Evolutionary conservation across 2,329 filamentous ascomycete species (phyloP).

Genomic region (Sporothrix variecibatus): DNA sequence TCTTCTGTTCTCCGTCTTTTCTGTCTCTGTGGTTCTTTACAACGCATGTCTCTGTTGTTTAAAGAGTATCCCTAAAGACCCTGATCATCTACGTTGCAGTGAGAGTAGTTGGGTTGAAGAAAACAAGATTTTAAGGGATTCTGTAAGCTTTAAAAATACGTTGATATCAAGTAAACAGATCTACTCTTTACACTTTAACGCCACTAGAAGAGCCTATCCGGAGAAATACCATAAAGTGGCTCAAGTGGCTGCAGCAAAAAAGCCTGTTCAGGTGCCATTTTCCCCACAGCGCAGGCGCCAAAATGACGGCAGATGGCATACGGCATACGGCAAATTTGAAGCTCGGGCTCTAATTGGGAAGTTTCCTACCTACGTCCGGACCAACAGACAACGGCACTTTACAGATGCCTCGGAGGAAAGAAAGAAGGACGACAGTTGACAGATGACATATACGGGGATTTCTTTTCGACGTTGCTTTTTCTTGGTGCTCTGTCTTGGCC

Average conservation of each 20-base stretch:
- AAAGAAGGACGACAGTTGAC: neutral
- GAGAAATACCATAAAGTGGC: neutral
- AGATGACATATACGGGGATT: neutral
- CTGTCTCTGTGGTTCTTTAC: neutral
- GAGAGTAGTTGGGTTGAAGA: neutral
- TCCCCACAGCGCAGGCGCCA: neutral
- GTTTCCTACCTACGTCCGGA: neutral
- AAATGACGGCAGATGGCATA: neutral
- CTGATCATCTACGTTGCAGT: slow-evolving; percentile 7
- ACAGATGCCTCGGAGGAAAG: neutral
- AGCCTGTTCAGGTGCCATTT: neutral
- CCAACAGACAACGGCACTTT: neutral
- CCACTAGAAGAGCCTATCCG: neutral
- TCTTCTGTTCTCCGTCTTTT: neutral
- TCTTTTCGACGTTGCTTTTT: neutral
- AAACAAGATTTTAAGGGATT: neutral
- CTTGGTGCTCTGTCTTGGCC: neutral
- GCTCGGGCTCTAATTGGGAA: neutral
- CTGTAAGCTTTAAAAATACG: neutral
- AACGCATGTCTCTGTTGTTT: neutral
- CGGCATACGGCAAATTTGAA: neutral
- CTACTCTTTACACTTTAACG: neutral
- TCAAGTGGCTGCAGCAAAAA: neutral
- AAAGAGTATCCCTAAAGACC: neutral
- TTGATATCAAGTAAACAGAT: neutral